These are phyloP conservation scores for Buddleja alternifolia DNA, from an alignment of 257 asterid species.

Conservation along the genomic window DNA sequence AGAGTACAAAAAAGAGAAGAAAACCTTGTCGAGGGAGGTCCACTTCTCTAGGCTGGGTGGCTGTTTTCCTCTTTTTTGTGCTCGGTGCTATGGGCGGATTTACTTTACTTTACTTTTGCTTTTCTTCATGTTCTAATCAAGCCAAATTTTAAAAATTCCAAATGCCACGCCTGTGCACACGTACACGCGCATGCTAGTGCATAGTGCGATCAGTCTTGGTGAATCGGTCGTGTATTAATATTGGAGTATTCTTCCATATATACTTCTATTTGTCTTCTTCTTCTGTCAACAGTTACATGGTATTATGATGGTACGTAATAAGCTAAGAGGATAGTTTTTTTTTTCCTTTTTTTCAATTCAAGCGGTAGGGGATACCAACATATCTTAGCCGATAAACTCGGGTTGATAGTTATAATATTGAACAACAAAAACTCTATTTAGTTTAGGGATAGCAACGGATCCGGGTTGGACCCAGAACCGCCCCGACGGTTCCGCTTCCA, in stretches of 20 bases:
- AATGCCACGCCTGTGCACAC: neutral
- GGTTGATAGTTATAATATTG: too few relatives aligned
- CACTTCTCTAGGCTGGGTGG: slow-evolving; percentile 7
- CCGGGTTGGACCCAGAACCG: too few relatives aligned
- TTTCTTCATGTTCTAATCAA: slow-evolving; percentile 39
- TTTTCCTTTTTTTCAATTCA: too few relatives aligned
- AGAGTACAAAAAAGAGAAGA: neutral
- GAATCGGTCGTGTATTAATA: neutral
- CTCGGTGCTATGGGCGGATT: slow-evolving; percentile 26
- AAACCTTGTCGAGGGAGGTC: slow-evolving; percentile 23
- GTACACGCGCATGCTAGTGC: neutral
- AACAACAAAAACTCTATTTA: too few relatives aligned
- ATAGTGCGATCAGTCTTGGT: neutral
- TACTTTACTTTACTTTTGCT: slow-evolving; percentile 29
- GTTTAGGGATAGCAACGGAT: too few relatives aligned
- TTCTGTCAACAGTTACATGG: too few relatives aligned
- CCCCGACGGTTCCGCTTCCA: too few relatives aligned
- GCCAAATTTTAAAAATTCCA: neutral
- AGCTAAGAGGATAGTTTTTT: too few relatives aligned
- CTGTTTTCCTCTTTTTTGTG: neutral
- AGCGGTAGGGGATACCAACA: too few relatives aligned
- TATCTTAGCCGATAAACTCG: too few relatives aligned
- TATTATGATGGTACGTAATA: too few relatives aligned
- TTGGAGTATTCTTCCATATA: neutral
- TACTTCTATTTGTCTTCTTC: too few relatives aligned